Percentiles rank a stretch among this genome's conserved stretches.
These are phyloP conservation scores for Saturnispora hagleri DNA, from an alignment of 805 yeast genomes.

Conservation along the genomic window DNA sequence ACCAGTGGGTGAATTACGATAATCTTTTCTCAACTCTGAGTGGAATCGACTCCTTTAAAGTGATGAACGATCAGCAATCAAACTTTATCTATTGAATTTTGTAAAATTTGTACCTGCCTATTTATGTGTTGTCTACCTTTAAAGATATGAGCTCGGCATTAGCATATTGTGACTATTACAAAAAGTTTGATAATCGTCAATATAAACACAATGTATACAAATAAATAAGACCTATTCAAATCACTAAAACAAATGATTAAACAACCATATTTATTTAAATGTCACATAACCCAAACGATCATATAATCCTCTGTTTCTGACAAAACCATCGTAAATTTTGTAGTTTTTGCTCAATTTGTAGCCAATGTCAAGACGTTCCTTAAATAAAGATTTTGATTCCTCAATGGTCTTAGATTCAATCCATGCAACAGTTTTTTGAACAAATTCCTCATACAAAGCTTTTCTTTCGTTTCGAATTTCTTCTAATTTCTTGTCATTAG, in stretches of 20 bases:
- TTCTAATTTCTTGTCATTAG: conserved; percentile 26
- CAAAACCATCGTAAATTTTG: conserved; percentile 64
- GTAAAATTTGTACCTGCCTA: too few species aligned
- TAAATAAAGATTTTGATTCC: conserved; percentile 39
- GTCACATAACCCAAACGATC: conserved; percentile 56
- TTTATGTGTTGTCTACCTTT: too few species aligned
- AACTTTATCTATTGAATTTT: background rate
- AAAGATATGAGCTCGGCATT: too few species aligned
- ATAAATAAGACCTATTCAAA: background rate
- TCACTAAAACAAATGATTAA: background rate
- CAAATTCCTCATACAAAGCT: conserved; percentile 42
- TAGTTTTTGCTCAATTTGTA: conserved; percentile 52
- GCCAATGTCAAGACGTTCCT: conserved; percentile 47
- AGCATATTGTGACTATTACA: background rate
- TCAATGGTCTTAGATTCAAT: conserved; percentile 49
- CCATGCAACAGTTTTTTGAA: conserved; percentile 70
- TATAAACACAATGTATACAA: background rate
- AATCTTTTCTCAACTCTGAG: conserved; percentile 2
- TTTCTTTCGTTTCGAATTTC: conserved; percentile 43
- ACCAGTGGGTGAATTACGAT: background rate
- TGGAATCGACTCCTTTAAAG: background rate
- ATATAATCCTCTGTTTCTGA: conserved; percentile 68
- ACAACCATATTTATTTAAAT: conserved; percentile 15
- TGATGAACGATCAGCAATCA: background rate
- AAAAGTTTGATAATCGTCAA: background rate